phyloP scores from a whole-genome alignment of 2,329 filamentous ascomycete genomes.

The Colletotrichum sp. region DNA sequence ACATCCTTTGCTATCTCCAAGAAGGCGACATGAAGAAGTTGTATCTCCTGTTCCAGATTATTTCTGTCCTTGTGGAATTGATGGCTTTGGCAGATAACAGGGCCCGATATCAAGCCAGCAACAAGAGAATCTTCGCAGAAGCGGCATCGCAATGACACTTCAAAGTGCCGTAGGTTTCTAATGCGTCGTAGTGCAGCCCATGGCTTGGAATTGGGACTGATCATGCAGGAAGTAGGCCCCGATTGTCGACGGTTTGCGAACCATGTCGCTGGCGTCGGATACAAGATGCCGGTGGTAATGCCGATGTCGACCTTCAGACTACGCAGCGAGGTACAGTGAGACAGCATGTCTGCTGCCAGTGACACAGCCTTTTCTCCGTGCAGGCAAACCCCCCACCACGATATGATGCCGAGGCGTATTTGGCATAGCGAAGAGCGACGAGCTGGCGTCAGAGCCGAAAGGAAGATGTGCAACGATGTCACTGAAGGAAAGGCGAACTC shows the following conservation, averaged over 20 bases:
- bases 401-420: not conserved
- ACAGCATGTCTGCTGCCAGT: not conserved
- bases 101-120: not conserved
- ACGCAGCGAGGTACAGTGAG: not conserved
- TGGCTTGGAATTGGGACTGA: not conserved
- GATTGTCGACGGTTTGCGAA: not conserved
- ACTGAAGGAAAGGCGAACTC: not conserved
- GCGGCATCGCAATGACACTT: not conserved
- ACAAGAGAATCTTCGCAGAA: not conserved
- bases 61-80: not conserved
- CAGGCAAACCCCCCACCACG: not conserved
- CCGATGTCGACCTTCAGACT: not conserved
- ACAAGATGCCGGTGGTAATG: not conserved
- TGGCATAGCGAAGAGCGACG: not conserved
- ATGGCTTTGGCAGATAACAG: not conserved
- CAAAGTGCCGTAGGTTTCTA: not conserved
- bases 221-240: not conserved
- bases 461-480: not conserved
- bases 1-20: not conserved
- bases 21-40: not conserved
- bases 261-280: not conserved
- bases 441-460: not conserved
- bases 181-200: not conserved
- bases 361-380: not conserved
- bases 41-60: not conserved